A percentile compares a stretch with the other conserved stretches of the same genome.
These are phyloP conservation scores for Halophytophthora polymorphica DNA, from an alignment of 352 stramenopile genomes.

Conservation along the genomic window DNA sequence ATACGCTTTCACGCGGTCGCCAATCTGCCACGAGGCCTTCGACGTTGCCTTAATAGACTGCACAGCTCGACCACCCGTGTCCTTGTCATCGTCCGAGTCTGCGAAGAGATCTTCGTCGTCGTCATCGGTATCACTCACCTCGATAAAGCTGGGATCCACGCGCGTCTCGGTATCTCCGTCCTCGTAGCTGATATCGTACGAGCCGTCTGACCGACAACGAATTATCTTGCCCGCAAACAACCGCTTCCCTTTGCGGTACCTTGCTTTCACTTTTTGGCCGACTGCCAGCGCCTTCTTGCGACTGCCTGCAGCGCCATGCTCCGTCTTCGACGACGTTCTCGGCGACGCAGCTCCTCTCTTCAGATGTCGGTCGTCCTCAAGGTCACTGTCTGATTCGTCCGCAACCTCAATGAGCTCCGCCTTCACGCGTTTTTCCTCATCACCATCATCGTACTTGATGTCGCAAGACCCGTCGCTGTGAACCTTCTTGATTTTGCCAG, in stretches of 20 bases:
- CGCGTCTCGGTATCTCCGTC: conserved; percentile 62
- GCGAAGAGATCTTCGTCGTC: conserved; percentile 60
- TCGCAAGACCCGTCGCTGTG: conserved; percentile 64
- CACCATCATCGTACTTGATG: conserved; percentile 64
- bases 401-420: conserved; percentile 22
- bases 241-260: conserved; percentile 41
- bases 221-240: conserved; percentile 55
- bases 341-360: conserved; percentile 3
- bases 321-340: conserved; percentile 1
- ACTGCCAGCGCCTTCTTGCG: conserved; percentile 16
- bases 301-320: background rate
- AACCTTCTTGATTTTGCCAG: conserved; percentile 40
- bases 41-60: conserved; percentile 14
- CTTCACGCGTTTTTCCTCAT: conserved; percentile 42
- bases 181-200: conserved; percentile 68
- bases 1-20: conserved; percentile 32
- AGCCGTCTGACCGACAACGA: conserved; percentile 41
- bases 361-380: conserved; percentile 10
- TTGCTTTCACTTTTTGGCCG: conserved; percentile 32
- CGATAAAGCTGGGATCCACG: conserved; percentile 25
- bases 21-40: conserved; percentile 20
- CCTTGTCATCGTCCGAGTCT: conserved; percentile 26
- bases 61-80: conserved; percentile 3
- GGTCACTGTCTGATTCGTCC: conserved; percentile 6
- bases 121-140: conserved; percentile 12